Base-by-base conservation (phyloP, 179 eudicot genomes). In the Drosera spatulata region DNA sequence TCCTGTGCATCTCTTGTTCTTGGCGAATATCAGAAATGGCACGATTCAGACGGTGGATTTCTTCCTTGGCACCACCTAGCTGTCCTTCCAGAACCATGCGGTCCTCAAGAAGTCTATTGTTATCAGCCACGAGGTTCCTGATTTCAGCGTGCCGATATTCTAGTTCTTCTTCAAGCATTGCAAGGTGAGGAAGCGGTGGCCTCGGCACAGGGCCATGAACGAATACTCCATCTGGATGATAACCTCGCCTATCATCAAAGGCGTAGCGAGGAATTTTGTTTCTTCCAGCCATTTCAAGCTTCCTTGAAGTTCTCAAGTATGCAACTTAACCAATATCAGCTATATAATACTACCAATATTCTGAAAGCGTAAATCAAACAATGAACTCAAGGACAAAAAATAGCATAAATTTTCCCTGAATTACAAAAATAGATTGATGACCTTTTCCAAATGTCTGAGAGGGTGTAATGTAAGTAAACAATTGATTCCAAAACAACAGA, bases 151-250 rank as follows among this genome's bases (percentile, higher is more conserved):
- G 90, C 55, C 78, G 93, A 52, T 85, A 78, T 73, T 89, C 95
- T 61, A 93, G 85, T 75, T 93, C 99, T 74, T 93, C 99, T 79
- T 86, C 97, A 72, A 93, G 70, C 57, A 93, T 10, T 44, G 88
- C 95, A 68, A 95, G 99, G 67, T 90, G 95, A 69, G 87, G 91
- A 59, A 82, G 95, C 63, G 76, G 41, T 3, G 78, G 82, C 46
- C 87, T 75, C 42, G 79, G 75, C 69, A 84, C 62, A 50, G 79
- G 88, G 47, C 80, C 97, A 39, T 86, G 77, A 49, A 74, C 60
- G 60, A 76, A 50, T 61, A 69, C 82, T 51, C 79, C 82, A 50
- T 77, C 82, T 45, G 72, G 80, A 5, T 76, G 86, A 63, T 78
- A 83, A 55, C 86, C 88, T 55, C 76, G 95, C 58, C 91, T 85